Conservation (phyloP, 140 eudicot genomes). For the Ambrosia hybrid region DNA sequence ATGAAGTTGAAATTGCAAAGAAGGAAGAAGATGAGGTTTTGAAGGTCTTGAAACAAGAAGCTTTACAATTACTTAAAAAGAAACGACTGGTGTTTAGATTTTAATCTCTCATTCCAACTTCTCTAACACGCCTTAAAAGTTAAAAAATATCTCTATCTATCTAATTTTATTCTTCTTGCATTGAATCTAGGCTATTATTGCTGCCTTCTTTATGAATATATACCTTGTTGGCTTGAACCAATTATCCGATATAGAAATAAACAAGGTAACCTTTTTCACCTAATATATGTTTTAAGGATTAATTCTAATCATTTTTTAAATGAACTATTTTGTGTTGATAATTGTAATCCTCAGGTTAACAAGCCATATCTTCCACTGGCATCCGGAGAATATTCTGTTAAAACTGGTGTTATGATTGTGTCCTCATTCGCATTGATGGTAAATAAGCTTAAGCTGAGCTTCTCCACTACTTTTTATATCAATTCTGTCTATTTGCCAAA, state of each 20-base stretch:
- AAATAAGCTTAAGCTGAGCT: conserved; percentile 14
- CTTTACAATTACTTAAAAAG: conserved; percentile 89
- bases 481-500: not conserved
- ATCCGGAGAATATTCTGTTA: conserved; percentile 85
- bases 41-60: conserved; percentile 87
- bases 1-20: conserved; percentile 63
- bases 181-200: conserved; percentile 75
- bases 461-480: not conserved
- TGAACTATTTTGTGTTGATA: no score
- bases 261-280: conserved; percentile 58
- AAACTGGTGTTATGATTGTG: conserved; percentile 66
- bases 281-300: not conserved
- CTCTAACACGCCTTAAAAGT: no score
- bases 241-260: conserved; percentile 85
- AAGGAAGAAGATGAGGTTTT: conserved; percentile 74
- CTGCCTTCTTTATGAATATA: conserved; percentile 95
- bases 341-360: conserved; percentile 58
- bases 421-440: conserved; percentile 76
- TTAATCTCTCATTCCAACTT: no score
- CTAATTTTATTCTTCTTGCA: not conserved
- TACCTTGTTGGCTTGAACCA: conserved; percentile 95
- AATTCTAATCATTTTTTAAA: not conserved
- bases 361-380: conserved; percentile 98
- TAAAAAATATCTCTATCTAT: no score
- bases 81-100: no score